Conservation (phyloP, 352 stramenopile species). For the Hyaloperonospora brassicae region DNA sequence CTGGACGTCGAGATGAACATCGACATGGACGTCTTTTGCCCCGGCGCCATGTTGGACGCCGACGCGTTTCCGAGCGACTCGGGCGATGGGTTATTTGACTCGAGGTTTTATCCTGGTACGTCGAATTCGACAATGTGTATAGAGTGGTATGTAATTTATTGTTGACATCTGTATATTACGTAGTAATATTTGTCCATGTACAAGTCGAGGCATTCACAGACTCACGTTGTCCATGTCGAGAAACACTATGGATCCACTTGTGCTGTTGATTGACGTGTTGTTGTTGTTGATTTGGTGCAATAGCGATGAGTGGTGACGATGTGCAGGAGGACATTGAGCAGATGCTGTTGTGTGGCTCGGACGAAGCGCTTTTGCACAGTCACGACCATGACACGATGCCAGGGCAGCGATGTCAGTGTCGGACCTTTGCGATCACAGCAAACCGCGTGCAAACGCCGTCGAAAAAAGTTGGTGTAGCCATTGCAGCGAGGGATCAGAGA, state of each 20-base stretch:
- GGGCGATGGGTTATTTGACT: no score
- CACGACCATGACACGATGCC: constrained; percentile 24
- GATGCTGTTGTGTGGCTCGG: constrained; percentile 39
- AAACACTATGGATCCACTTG: no score
- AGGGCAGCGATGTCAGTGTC: constrained; percentile 23
- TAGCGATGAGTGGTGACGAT: constrained; percentile 25
- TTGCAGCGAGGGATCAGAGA: constrained; percentile 32
- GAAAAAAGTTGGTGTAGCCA: constrained; percentile 6
- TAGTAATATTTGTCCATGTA: no score
- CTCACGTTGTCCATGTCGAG: no score
- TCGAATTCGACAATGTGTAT: no score
- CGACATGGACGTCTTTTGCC: constrained; percentile 52
- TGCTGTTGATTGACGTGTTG: no score
- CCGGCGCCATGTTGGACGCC: constrained; percentile 56
- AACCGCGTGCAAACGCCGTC: constrained; percentile 25
- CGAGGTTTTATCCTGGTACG: no score
- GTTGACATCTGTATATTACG: no score
- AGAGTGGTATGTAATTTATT: no score
- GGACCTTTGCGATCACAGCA: constrained; percentile 29
- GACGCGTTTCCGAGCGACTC: constrained; percentile 33
- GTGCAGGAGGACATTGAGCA: constrained; percentile 56
- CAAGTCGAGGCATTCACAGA: no score
- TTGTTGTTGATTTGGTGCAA: no score
- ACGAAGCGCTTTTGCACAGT: constrained; percentile 31
- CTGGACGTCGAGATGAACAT: constrained; percentile 50